phyloP scores from a whole-genome alignment of 2,329 filamentous ascomycete species.

The Didymella keratinophila region DNA sequence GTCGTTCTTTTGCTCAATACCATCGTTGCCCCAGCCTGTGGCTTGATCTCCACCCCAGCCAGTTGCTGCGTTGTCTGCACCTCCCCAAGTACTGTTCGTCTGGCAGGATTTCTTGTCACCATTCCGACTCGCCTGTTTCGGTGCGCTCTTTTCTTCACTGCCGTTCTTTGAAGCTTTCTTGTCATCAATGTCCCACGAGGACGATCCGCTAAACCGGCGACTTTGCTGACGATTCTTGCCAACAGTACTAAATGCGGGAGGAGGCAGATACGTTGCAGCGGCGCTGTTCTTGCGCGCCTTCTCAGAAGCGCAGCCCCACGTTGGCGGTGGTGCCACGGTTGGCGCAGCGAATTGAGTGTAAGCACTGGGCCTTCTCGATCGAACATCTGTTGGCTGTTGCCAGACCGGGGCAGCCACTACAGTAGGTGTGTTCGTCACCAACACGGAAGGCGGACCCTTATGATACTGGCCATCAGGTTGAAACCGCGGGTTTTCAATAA shows the following conservation, averaged over 20 bases:
- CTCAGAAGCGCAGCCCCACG: constrained; percentile 12
- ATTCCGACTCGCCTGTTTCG: not conserved
- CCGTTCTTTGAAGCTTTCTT: not conserved
- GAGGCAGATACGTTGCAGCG: constrained; percentile 6
- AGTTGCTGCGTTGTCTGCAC: not conserved
- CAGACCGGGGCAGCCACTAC: not conserved
- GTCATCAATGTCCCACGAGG: constrained; percentile 16
- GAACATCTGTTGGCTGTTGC: not conserved
- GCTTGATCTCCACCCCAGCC: not conserved
- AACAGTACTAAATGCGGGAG: constrained; percentile 17
- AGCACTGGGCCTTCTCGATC: not conserved
- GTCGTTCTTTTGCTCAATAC: not conserved
- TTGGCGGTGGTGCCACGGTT: constrained; percentile 7
- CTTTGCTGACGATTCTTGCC: not conserved
- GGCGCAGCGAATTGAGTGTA: not conserved
- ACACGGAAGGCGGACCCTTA: not conserved
- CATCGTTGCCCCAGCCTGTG: not conserved
- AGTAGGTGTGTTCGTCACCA: constrained; percentile 20
- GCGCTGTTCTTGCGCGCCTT: constrained; percentile 6
- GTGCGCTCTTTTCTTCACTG: not conserved
- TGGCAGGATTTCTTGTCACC: not conserved
- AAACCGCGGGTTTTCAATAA: not conserved
- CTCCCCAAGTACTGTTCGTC: not conserved
- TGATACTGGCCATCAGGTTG: not conserved
- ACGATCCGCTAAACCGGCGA: not conserved